These are phyloP conservation scores for Aspergillus versicolor DNA, from an alignment of 2,329 filamentous ascomycete species.

Conservation along the genomic window DNA sequence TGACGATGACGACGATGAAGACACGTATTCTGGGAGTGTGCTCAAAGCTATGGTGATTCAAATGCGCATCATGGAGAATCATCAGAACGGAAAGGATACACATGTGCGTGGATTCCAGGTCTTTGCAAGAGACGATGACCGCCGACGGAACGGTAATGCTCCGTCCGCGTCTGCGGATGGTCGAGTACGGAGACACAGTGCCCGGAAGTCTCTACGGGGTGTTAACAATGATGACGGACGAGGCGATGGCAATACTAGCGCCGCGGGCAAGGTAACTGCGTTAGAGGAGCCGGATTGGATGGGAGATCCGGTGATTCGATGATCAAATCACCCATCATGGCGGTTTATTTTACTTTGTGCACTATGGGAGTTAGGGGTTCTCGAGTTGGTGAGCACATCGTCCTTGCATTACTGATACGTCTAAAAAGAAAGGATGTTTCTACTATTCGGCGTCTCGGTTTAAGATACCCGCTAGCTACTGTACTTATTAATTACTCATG, in stretches of 20 bases:
- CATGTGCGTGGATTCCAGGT: slow-evolving; percentile 92
- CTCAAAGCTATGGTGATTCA: slow-evolving; percentile 88
- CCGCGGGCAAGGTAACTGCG: slow-evolving; percentile 28
- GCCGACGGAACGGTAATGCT: slow-evolving; percentile 29
- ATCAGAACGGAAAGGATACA: slow-evolving; percentile 99
- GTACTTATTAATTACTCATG: neutral
- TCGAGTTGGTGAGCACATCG: neutral
- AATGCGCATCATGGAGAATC: slow-evolving; percentile 89
- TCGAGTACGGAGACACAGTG: slow-evolving; percentile 28
- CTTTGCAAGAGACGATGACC: slow-evolving; percentile 56
- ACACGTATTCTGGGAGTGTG: slow-evolving; percentile 63
- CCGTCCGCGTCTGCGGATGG: slow-evolving; percentile 36
- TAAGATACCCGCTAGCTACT: slow-evolving; percentile 8
- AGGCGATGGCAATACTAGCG: slow-evolving; percentile 23
- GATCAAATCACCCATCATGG: slow-evolving; percentile 8
- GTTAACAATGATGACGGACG: slow-evolving; percentile 23
- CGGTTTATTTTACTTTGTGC: neutral
- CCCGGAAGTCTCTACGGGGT: slow-evolving; percentile 30
- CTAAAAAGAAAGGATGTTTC: neutral
- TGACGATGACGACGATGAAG: slow-evolving; percentile 26
- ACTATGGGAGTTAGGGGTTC: neutral
- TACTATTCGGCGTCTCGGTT: slow-evolving; percentile 8
- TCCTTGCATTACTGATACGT: neutral
- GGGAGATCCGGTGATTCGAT: slow-evolving; percentile 50
- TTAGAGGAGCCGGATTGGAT: slow-evolving; percentile 51